Percentiles rank a stretch among this genome's conserved stretches.
Conservation (phyloP, 2,329 filamentous ascomycete species). For the Berkeleyomyces rouxiae region DNA sequence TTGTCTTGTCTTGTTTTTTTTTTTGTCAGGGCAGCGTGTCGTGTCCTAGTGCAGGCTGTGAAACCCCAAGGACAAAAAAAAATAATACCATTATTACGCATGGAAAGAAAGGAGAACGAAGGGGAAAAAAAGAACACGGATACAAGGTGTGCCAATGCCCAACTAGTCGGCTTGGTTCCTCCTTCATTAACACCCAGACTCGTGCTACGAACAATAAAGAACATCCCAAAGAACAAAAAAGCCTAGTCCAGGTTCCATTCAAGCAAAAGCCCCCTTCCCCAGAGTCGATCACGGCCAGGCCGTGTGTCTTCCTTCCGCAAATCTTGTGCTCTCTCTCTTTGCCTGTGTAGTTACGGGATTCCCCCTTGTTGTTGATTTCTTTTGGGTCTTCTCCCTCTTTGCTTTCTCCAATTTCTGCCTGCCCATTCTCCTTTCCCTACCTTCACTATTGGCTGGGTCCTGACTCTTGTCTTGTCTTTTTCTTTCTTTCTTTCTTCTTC, state of each 20-base stretch:
- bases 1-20: background rate
- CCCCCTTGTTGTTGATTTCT: background rate
- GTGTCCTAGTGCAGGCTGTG: too few relatives aligned
- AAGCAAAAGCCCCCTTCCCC: background rate
- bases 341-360: background rate
- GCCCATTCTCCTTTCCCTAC: background rate
- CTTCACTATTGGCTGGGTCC: too few relatives aligned
- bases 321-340: background rate
- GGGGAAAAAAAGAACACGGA: too few relatives aligned
- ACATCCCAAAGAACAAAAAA: background rate
- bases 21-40: too few relatives aligned
- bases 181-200: background rate
- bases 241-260: background rate
- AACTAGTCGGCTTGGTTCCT: background rate
- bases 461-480: background rate
- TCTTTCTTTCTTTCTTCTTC: background rate
- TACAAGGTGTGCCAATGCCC: background rate
- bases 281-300: slow-evolving; percentile 1
- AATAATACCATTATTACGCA: too few relatives aligned
- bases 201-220: background rate
- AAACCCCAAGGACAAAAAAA: too few relatives aligned
- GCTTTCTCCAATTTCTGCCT: background rate
- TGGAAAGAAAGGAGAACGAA: too few relatives aligned
- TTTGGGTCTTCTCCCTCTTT: background rate
- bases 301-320: background rate